A percentile compares a stretch with the other conserved stretches of the same genome.
phyloP scores from a whole-genome alignment of 169 alveolate species.

The Plasmodium gonderi region DNA sequence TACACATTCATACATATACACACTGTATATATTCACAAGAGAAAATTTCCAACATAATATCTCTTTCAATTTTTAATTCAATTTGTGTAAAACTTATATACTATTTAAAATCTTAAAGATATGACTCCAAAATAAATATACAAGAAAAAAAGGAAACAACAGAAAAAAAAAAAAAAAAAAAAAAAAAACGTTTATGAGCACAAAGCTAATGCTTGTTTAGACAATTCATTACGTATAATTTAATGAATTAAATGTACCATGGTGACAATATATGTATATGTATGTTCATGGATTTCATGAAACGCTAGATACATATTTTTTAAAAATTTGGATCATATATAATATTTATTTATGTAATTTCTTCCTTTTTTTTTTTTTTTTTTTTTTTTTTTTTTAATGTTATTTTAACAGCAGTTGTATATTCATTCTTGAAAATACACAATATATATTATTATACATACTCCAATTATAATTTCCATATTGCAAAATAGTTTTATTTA shows the following conservation, averaged over 20 bases:
- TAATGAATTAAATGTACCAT: neutral
- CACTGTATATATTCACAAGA: neutral
- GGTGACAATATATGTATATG: neutral
- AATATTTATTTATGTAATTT: neutral
- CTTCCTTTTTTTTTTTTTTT: neutral
- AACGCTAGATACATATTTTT: neutral
- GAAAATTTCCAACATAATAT: neutral
- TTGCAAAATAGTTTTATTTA: neutral
- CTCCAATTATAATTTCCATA: neutral
- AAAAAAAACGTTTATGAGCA: constrained; percentile 31
- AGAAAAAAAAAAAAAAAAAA: constrained; percentile 1
- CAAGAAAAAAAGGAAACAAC: constrained; percentile 13
- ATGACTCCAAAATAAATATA: neutral
- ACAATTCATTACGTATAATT: constrained; percentile 20
- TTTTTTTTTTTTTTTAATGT: neutral
- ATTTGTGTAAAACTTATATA: neutral
- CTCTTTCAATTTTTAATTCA: neutral
- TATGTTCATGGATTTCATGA: neutral
- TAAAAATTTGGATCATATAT: neutral
- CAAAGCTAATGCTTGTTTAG: neutral
- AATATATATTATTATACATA: neutral
- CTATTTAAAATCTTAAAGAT: constrained; percentile 17
- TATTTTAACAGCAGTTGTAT: neutral
- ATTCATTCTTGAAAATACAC: neutral
- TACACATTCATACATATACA: neutral